Evolutionary conservation across 2,329 filamentous ascomycete species (phyloP), one percentile per base, ranked within the genome.

Genomic region (Sporothrix sp.): DNA sequence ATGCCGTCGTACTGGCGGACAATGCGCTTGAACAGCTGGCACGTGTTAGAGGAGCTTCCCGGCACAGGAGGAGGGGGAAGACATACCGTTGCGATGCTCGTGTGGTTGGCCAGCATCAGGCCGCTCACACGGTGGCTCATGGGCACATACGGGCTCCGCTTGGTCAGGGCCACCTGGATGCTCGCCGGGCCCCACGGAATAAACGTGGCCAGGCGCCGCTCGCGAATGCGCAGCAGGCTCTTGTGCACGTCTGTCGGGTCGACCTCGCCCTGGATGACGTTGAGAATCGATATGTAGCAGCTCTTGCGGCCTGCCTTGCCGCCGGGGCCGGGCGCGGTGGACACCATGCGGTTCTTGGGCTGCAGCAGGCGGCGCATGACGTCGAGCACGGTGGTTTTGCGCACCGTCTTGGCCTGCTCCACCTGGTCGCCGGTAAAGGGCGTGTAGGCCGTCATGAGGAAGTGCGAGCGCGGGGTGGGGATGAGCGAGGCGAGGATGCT

Each of bases 341-440:
- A 95, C 40, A 98, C 93, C 93, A 98, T 98, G 65, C 94, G 84
- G 69, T 98, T 98, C 75, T 98, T 98, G 35, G 93, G 93, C 68
- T 98, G 94, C 52, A 98, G 73, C 21, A 98, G 73, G 53, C 93
- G 79, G 52, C 93, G 82, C 93, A 98, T 98, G 56, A 98, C 94
- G 65, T 98, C 93, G 36, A 98, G 71, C 8, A 98, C 93, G 1
- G 93, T 98, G 2, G 94, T 98, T 71, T 97, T 98, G 55, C 94
- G 87, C 30, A 98, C 89, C 1, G 91, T 96, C 74, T 95, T 96
- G 51, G 91, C 93, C 66, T 95, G 87, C 63, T 96, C 91, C 51
- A 98, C 87, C 63, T 93, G 93, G 65, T 96, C 88, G 54, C 89
- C 87, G 0, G 93, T 97, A 63, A 98, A 98, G 6, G 93, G 93